Base-by-base conservation (phyloP, 2,329 filamentous ascomycete genomes). In the Penicillium sp. region DNA sequence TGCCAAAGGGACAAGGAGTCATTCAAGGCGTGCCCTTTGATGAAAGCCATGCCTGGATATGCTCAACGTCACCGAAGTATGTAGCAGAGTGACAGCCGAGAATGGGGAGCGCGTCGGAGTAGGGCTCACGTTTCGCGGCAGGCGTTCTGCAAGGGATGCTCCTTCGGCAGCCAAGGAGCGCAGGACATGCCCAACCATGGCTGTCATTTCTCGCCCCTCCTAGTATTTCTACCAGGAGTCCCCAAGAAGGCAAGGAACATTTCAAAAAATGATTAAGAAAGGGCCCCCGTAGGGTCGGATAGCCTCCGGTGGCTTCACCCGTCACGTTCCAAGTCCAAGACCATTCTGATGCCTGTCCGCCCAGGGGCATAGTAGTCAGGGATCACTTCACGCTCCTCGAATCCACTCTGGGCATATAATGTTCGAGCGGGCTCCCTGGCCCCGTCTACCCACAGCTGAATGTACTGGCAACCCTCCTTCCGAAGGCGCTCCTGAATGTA, bases 391-490 rank as follows among this genome's bases (percentile, higher is more conserved):
- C 69, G 64, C 65, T 78, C 71, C 51, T 71, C 60, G 63, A 81
- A 81, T 38, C 74, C 76, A 63, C 65, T 71, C 7, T 70, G 68
- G 22, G 57, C 50, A 66, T 81, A 81, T 52, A 81, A 61, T 44
- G 64, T 63, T 56, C 73, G 69, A 6, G 79, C 78, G 52, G 72
- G 67, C 31, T 67, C 60, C 56, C 77, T 73, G 43, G 63, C 70
- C 64, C 76, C 73, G 55, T 81, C 78, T 40, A 81, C 79, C 79
- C 79, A 81, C 46, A 81, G 62, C 39, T 78, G 73, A 50, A 81
- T 73, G 43, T 63, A 73, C 55, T 73, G 68, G 62, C 77, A 79
- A 45, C 76, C 77, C 63, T 76, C 74, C 56, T 68, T 73, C 57
- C 68, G 68, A 49, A 80, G 69, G 44, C 70, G 68, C 44, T 66